These are phyloP conservation scores for Pachysandra terminalis DNA, from an alignment of 164 flowering plant genomes.

Conservation along the genomic window DNA sequence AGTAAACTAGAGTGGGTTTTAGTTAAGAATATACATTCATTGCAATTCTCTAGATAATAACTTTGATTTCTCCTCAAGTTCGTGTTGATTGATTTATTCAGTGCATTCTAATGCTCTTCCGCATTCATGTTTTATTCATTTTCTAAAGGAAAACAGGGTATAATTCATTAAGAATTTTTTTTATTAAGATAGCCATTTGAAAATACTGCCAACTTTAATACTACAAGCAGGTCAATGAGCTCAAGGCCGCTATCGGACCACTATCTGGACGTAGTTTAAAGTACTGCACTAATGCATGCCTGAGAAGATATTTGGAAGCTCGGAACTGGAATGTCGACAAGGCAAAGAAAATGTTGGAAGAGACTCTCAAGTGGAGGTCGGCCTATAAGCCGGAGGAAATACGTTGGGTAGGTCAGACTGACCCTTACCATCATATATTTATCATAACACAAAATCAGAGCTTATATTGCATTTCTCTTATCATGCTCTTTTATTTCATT, in stretches of 20 bases:
- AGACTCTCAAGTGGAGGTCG: conserved; percentile 84
- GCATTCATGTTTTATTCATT: neutral
- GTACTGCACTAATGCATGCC: conserved; percentile 76
- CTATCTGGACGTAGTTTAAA: conserved; percentile 52
- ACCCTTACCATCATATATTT: neutral
- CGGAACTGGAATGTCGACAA: conserved; percentile 90
- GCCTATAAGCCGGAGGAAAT: conserved; percentile 91
- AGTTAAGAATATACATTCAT: neutral
- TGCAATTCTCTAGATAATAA: neutral
- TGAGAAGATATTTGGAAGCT: conserved; percentile 86
- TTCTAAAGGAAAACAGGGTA: neutral
- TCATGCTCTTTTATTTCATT: too few species aligned
- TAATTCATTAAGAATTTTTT: neutral
- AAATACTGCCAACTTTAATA: neutral
- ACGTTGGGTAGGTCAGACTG: conserved; percentile 63
- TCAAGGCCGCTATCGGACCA: conserved; percentile 70
- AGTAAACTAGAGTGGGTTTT: neutral
- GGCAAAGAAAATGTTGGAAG: conserved; percentile 89
- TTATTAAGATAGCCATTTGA: neutral
- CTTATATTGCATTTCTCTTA: too few species aligned
- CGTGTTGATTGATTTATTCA: neutral
- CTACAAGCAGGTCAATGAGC: conserved; percentile 60
- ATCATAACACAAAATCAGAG: too few species aligned
- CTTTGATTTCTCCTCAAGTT: neutral
- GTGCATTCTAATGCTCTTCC: neutral